Conservation (phyloP, 768 basidiomycete genomes). For the Rossbeevera mucosa region DNA sequence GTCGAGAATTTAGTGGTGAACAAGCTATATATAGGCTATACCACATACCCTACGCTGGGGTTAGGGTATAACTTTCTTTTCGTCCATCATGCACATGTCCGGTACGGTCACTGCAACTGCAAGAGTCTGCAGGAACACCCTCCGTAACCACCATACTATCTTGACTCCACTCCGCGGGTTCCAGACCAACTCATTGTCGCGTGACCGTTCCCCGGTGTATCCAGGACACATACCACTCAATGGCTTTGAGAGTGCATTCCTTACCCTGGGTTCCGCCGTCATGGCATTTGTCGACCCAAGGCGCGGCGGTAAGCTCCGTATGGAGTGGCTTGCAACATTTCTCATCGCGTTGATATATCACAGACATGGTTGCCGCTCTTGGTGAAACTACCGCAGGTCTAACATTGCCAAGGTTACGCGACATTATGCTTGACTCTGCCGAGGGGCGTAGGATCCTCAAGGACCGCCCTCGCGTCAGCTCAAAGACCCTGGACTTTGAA, state of each 20-base stretch:
- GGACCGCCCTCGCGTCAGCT: conserved; percentile 78
- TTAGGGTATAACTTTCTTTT: conserved; percentile 7
- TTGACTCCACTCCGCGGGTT: conserved; percentile 6
- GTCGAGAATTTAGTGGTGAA: too few relatives aligned
- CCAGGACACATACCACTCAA: conserved; percentile 79
- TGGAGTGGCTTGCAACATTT: background rate
- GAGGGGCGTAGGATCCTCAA: conserved; percentile 85
- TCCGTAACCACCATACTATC: background rate
- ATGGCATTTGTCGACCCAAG: conserved; percentile 78
- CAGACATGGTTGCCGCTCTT: conserved; percentile 93
- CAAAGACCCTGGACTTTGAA: conserved; percentile 68
- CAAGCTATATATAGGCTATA: background rate
- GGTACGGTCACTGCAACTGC: background rate
- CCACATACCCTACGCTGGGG: conserved; percentile 15
- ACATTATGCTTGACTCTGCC: conserved; percentile 67
- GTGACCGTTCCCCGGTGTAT: conserved; percentile 48
- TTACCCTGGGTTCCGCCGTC: conserved; percentile 81
- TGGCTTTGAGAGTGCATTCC: conserved; percentile 76
- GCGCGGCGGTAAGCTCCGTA: conserved; percentile 64
- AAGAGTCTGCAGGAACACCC: background rate
- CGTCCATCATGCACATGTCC: background rate
- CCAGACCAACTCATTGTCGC: conserved; percentile 7
- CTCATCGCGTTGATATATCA: background rate
- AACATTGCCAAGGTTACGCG: conserved; percentile 69
- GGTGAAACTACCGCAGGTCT: conserved; percentile 89